Conservation (phyloP, 192 early-diverging fungal genomes). For the Rhizophagus prolifer region DNA sequence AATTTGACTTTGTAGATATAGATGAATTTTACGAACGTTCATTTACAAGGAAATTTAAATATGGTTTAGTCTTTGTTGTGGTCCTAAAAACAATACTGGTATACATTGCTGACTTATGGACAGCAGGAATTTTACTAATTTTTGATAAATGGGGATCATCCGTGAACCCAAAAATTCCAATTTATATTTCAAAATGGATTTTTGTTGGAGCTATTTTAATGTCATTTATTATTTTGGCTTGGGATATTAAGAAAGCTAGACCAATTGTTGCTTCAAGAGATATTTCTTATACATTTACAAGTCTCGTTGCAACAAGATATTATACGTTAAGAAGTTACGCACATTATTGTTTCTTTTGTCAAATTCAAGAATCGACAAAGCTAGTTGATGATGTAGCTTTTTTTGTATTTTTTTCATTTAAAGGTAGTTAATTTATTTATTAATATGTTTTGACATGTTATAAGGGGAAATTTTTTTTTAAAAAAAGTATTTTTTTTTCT, state of each 20-base stretch:
- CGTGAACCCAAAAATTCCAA: conserved; percentile 41
- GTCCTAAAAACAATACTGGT: conserved; percentile 72
- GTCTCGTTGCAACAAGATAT: conserved; percentile 71
- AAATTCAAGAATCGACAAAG: conserved; percentile 68
- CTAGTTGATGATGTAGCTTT: conserved; percentile 70
- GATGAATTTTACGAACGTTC: conserved; percentile 63
- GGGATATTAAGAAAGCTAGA: conserved; percentile 69
- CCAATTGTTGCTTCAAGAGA: conserved; percentile 65
- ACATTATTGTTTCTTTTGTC: conserved; percentile 80
- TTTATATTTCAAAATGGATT: conserved; percentile 51
- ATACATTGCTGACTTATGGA: conserved; percentile 80
- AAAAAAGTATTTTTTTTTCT: neutral
- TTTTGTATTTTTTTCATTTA: conserved; percentile 85
- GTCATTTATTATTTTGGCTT: conserved; percentile 64
- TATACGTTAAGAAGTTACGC: conserved; percentile 72
- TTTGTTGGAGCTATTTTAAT: conserved; percentile 64
- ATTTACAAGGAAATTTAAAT: conserved; percentile 46
- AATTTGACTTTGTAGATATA: conserved; percentile 85
- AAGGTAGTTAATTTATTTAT: conserved; percentile 48
- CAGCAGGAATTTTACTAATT: conserved; percentile 64
- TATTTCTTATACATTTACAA: conserved; percentile 78
- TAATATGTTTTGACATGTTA: neutral
- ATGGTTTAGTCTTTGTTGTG: conserved; percentile 59
- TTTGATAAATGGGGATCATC: conserved; percentile 37
- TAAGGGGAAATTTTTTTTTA: neutral